Conservation (phyloP, 116 monocot species). For the Posidonia oceanica region DNA sequence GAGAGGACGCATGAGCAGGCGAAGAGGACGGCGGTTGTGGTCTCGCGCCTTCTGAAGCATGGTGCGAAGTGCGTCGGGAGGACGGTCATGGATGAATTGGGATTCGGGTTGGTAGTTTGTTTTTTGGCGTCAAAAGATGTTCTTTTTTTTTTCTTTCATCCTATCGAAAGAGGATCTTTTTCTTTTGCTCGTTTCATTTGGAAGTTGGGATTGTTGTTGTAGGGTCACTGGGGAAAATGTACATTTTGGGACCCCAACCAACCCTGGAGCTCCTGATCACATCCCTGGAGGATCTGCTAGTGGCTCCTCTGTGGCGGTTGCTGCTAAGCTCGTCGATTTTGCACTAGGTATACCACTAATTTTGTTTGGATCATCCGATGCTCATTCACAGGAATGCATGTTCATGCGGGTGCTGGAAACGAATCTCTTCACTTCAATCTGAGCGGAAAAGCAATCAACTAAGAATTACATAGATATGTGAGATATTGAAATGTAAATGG, state of each 20-base stretch:
- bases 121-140: not conserved
- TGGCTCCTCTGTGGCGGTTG: constrained; percentile 90
- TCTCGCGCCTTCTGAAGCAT: constrained; percentile 44
- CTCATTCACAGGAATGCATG: too few species aligned
- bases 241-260: constrained; percentile 75
- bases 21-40: constrained; percentile 32
- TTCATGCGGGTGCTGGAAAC: too few species aligned
- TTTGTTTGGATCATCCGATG: not conserved
- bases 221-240: constrained; percentile 87
- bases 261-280: constrained; percentile 41
- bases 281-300: constrained; percentile 83
- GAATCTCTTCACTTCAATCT: too few species aligned
- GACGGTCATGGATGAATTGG: constrained; percentile 92
- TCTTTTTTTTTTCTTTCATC: not conserved
- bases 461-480: too few species aligned
- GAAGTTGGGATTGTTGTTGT: constrained; percentile 9
- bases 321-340: constrained; percentile 80
- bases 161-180: too few species aligned
- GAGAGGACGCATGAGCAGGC: constrained; percentile 67
- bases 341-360: constrained; percentile 48
- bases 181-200: too few species aligned
- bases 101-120: constrained; percentile 47
- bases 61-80: constrained; percentile 74
- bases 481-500: too few species aligned
- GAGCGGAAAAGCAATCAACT: too few species aligned